phyloP scores from a whole-genome alignment of 108 stramenopile species.

The Cyclotella baltica region DNA sequence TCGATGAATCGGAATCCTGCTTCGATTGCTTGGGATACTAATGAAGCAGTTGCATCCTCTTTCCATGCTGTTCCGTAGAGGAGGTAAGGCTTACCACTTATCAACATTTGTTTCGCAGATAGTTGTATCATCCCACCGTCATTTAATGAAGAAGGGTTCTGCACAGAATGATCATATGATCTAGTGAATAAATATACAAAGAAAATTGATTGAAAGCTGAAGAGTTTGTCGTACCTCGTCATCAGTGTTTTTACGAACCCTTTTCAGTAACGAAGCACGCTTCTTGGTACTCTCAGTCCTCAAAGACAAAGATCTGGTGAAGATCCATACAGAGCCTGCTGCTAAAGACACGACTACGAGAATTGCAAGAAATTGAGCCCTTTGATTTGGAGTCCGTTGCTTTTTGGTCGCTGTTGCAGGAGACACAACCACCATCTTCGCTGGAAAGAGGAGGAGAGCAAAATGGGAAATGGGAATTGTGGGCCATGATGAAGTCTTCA shows the following conservation, averaged over 20 bases:
- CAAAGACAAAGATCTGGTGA: slow-evolving; percentile 6
- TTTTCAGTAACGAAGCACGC: background rate
- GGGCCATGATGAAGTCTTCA: too few relatives aligned
- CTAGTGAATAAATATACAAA: background rate
- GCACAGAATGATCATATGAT: too few relatives aligned
- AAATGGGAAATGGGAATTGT: too few relatives aligned
- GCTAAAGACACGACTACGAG: background rate
- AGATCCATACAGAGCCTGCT: background rate
- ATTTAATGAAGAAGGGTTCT: background rate
- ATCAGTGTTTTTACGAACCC: background rate
- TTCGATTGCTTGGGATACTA: slow-evolving; percentile 76
- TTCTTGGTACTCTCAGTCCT: slow-evolving; percentile 1
- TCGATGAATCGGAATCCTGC: slow-evolving; percentile 92
- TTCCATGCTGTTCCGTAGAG: slow-evolving; percentile 95
- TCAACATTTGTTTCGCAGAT: slow-evolving; percentile 30
- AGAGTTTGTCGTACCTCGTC: background rate
- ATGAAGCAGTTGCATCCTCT: slow-evolving; percentile 78
- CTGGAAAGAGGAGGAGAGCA: too few relatives aligned
- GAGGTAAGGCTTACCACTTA: slow-evolving; percentile 29
- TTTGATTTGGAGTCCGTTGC: slow-evolving; percentile 9
- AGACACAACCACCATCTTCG: slow-evolving; percentile 6
- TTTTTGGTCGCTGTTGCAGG: slow-evolving; percentile 8
- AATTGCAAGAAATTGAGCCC: background rate
- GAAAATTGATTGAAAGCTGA: background rate
- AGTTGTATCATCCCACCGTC: background rate